Evolutionary conservation across 768 basidiomycete species (phyloP).

Genomic region (Mrakia hoshinonis): DNA sequence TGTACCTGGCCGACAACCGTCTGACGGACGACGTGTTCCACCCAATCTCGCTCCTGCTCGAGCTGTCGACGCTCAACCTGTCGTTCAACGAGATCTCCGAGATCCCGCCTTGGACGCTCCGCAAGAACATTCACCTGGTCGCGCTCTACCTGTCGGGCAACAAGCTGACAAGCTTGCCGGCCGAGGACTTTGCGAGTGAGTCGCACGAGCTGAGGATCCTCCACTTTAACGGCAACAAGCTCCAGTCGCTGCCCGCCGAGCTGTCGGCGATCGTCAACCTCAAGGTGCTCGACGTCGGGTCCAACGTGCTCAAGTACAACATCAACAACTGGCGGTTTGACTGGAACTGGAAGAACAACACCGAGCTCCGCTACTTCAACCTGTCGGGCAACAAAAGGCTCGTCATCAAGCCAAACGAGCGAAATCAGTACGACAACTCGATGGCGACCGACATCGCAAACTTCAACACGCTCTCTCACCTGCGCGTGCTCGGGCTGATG

Average conservation of each 20-base stretch:
- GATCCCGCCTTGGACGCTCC: slow-evolving; percentile 67
- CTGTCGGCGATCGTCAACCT: slow-evolving; percentile 71
- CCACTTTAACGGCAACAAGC: slow-evolving; percentile 85
- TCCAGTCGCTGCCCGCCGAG: slow-evolving; percentile 87
- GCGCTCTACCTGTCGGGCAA: slow-evolving; percentile 95
- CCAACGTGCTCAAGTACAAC: slow-evolving; percentile 89
- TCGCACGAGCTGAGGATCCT: slow-evolving; percentile 61
- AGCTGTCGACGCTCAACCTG: slow-evolving; percentile 74
- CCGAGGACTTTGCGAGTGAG: slow-evolving; percentile 64
- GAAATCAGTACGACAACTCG: slow-evolving; percentile 20
- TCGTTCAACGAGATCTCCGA: slow-evolving; percentile 93
- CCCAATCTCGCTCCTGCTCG: slow-evolving; percentile 63
- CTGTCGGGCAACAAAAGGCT: slow-evolving; percentile 93
- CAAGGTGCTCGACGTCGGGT: slow-evolving; percentile 80
- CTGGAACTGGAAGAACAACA: slow-evolving; percentile 99
- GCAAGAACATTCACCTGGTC: slow-evolving; percentile 58
- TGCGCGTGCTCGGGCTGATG: slow-evolving; percentile 92
- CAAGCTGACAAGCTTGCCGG: slow-evolving; percentile 76
- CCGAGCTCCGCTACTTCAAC: slow-evolving; percentile 85
- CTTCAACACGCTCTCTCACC: slow-evolving; percentile 73
- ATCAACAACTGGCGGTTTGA: slow-evolving; percentile 98
- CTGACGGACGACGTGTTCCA: slow-evolving; percentile 71
- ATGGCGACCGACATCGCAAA: slow-evolving; percentile 46
- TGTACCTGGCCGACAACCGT: slow-evolving; percentile 84
- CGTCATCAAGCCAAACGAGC: slow-evolving; percentile 73